Conservation (phyloP, 768 basidiomycete genomes). For the Boletus edulis region DNA sequence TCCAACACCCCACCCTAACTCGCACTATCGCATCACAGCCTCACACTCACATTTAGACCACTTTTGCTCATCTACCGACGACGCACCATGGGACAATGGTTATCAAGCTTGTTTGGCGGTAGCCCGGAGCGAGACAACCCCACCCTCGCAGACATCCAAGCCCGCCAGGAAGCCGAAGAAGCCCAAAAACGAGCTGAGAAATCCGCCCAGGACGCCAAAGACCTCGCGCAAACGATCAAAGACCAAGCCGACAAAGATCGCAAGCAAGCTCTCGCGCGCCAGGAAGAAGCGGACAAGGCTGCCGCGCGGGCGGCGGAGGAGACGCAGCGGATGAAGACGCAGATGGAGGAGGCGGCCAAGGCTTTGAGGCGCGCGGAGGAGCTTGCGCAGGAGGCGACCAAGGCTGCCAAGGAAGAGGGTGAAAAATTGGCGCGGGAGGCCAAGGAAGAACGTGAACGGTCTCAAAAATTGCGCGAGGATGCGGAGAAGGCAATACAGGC, state of each 20-base stretch:
- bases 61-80: neutral
- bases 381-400: constrained; percentile 8
- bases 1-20: neutral
- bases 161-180: constrained; percentile 10
- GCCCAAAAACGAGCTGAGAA: neutral
- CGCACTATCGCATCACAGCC: neutral
- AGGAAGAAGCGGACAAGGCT: constrained; percentile 10
- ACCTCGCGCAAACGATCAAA: neutral
- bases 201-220: constrained; percentile 2
- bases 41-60: neutral
- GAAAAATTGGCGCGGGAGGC: constrained; percentile 12
- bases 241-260: constrained; percentile 13
- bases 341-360: constrained; percentile 9
- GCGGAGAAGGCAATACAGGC: constrained; percentile 11
- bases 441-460: constrained; percentile 11
- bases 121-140: constrained; percentile 10
- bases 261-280: neutral
- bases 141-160: constrained; percentile 10
- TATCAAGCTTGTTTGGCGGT: constrained; percentile 7
- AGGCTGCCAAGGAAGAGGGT: constrained; percentile 17
- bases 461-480: constrained; percentile 12
- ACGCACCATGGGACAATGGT: constrained; percentile 6
- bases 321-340: constrained; percentile 3
- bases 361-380: constrained; percentile 2
- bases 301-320: constrained; percentile 3